phyloP scores from a whole-genome alignment of 2,329 filamentous ascomycete species.

The Incumbomyces delicatus region DNA sequence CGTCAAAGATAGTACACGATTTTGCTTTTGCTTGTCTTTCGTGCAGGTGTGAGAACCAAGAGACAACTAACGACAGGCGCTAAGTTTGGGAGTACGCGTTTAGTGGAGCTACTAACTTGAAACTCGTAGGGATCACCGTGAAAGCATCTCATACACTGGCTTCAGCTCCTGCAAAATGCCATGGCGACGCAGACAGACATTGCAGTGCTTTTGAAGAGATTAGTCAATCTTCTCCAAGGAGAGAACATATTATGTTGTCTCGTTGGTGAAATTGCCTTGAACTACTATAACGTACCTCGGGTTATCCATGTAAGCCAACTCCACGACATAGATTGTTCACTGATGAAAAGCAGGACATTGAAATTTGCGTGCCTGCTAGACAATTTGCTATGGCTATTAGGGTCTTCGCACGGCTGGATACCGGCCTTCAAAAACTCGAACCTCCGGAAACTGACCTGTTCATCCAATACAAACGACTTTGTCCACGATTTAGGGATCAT shows the following conservation, averaged over 20 bases:
- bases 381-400: neutral
- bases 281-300: constrained; percentile 3
- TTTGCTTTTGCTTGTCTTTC: neutral
- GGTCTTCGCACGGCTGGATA: neutral
- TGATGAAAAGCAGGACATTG: constrained; percentile 3
- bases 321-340: neutral
- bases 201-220: constrained; percentile 2
- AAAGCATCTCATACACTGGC: neutral
- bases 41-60: neutral
- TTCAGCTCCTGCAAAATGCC: neutral
- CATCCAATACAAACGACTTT: neutral
- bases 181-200: constrained; percentile 1
- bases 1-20: neutral
- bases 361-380: neutral
- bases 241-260: constrained; percentile 7
- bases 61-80: too few relatives aligned
- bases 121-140: neutral
- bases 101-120: neutral
- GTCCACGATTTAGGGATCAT: neutral
- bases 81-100: neutral
- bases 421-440: neutral
- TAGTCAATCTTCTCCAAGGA: constrained; percentile 1
- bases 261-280: constrained; percentile 8
- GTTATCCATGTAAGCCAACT: constrained; percentile 1
- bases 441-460: neutral